phyloP scores from a whole-genome alignment of 805 yeast species.

The Millerago galiae region DNA sequence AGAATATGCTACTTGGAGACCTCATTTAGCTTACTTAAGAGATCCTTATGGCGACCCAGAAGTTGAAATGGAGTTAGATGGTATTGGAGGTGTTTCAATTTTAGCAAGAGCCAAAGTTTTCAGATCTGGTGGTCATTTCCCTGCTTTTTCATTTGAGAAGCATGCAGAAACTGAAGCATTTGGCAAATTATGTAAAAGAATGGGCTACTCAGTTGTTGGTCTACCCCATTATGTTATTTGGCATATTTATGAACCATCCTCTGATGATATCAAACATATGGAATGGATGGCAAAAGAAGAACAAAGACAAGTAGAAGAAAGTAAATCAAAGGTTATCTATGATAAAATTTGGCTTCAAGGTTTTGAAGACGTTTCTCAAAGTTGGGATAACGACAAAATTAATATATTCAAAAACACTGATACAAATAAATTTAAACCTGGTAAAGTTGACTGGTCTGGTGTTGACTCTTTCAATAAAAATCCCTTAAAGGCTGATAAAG shows the following conservation, averaged over 20 bases:
- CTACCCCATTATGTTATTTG: slow-evolving; percentile 93
- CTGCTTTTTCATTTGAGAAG: slow-evolving; percentile 91
- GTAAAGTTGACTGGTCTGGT: slow-evolving; percentile 69
- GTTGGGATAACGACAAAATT: slow-evolving; percentile 69
- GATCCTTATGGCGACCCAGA: slow-evolving; percentile 95
- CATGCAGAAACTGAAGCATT: slow-evolving; percentile 99
- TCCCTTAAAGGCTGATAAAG: slow-evolving; percentile 19
- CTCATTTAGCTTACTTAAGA: slow-evolving; percentile 89
- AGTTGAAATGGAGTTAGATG: slow-evolving; percentile 89
- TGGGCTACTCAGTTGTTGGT: slow-evolving; percentile 85
- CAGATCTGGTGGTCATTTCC: slow-evolving; percentile 86
- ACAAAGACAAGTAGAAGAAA: slow-evolving; percentile 55
- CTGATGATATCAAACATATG: slow-evolving; percentile 83
- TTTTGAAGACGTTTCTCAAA: slow-evolving; percentile 66
- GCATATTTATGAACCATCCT: slow-evolving; percentile 95
- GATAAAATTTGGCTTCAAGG: slow-evolving; percentile 73
- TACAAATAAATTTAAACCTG: slow-evolving; percentile 38
- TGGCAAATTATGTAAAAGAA: slow-evolving; percentile 78
- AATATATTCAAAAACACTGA: slow-evolving; percentile 77
- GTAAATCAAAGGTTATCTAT: slow-evolving; percentile 55
- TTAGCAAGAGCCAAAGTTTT: slow-evolving; percentile 83
- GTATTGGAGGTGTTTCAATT: slow-evolving; percentile 96
- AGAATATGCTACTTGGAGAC: slow-evolving; percentile 97
- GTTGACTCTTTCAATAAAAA: slow-evolving; percentile 32
- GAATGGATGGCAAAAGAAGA: slow-evolving; percentile 87